phyloP scores from a whole-genome alignment of 1,284 basidiomycete species.

The Inonotus obliquus region DNA sequence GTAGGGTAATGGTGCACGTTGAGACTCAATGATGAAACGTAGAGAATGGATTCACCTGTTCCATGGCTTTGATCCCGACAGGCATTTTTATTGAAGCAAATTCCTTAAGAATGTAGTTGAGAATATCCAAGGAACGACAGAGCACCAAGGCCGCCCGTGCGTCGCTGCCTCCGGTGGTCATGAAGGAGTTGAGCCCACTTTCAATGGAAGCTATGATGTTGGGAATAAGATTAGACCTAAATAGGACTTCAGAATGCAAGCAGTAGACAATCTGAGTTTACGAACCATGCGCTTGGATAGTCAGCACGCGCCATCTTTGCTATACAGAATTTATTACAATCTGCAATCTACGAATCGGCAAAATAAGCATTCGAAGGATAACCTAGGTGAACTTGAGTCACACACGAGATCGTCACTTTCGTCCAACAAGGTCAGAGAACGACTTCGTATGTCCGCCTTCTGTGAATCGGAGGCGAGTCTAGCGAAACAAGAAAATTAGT shows the following conservation, averaged over 20 bases:
- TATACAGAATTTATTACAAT: constrained; percentile 66
- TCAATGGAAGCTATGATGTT: constrained; percentile 55
- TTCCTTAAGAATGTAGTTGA: constrained; percentile 66
- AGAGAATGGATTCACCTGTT: constrained; percentile 36
- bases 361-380: background rate
- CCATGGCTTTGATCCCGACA: constrained; percentile 60
- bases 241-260: constrained; percentile 2
- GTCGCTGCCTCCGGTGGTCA: constrained; percentile 37
- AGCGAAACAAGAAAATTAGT: constrained; percentile 15
- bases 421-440: constrained; percentile 59
- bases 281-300: constrained; percentile 62
- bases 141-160: constrained; percentile 47
- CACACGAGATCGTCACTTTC: constrained; percentile 68
- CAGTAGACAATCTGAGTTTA: constrained; percentile 17
- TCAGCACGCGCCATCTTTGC: constrained; percentile 69
- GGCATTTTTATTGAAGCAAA: constrained; percentile 63
- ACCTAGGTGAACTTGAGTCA: constrained; percentile 10
- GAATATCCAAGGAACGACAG: constrained; percentile 52
- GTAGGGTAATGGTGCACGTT: constrained; percentile 16
- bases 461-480: constrained; percentile 67
- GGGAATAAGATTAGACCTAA: constrained; percentile 58
- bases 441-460: constrained; percentile 49
- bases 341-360: constrained; percentile 44
- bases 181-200: constrained; percentile 44
- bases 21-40: background rate